Base-by-base conservation (phyloP, 1,284 basidiomycete genomes). In the Gymnopus androsaceus region DNA sequence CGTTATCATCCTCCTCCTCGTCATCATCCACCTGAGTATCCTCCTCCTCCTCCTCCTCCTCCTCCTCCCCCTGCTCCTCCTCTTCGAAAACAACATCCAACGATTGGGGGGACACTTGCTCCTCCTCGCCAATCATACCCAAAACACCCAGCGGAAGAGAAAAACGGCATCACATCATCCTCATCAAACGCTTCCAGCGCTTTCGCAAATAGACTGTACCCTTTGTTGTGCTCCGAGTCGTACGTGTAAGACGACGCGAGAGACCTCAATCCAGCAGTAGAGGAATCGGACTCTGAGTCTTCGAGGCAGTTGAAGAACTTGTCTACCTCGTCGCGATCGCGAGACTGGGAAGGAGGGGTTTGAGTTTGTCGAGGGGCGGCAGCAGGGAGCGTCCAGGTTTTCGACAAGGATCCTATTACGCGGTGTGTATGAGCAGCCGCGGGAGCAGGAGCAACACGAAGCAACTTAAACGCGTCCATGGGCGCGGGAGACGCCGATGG, bases 281-380 rank as follows among this genome's bases (percentile, higher is more conserved):
- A 44, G 12, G 47, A 50, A 30, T 44, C 48, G 6, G 54, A 44
- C 31, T 56, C 54, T n/a, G 47, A 33, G 23, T 59, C 57, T 19
- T 85, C 84, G 60, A 90, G 69, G 63, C 88, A 91, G 37, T 80
- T 84, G 63, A 91, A 91, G 77, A 91, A 91, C 31, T 74, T 79
- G 64, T 91, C 88, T 27, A 84, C 74, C 46, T 81, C 78, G 8
- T 76, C 68, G 1, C 63, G 37, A 8, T 61, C 56, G 12, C 62
- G 55, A 21, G 65, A 51, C n/a, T n/a, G n/a, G 17, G 63, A 50
- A 33, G 67, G 69, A 17, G 65, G 60, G 37, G 69, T 9, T 25
- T 45, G 37, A 15, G 48, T 17, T 27, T 25, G 33, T 17, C n/a
- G n/a, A n/a, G n/a, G n/a, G n/a, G n/a, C n/a, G 19, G 38, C 75